Evolutionary conservation across 2,329 filamentous ascomycete genomes (phyloP).

Genomic region (Catunica adiposa): DNA sequence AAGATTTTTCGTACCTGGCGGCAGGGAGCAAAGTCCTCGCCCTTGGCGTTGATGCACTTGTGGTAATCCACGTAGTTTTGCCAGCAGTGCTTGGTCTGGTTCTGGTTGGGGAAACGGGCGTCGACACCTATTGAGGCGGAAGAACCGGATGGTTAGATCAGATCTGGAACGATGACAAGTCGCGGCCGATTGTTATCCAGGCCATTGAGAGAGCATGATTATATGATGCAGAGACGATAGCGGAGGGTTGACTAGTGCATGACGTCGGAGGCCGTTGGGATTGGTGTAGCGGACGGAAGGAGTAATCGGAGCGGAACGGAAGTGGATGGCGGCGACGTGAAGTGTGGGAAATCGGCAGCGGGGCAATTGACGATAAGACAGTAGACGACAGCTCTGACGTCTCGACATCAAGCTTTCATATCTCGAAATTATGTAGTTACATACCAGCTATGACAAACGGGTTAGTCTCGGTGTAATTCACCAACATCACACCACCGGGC

Average conservation of each 20-base stretch:
- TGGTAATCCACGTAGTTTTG: constrained; percentile 99
- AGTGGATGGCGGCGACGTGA: constrained; percentile 10
- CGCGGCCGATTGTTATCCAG: too few species aligned
- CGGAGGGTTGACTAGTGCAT: not conserved
- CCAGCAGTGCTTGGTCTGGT: constrained; percentile 99
- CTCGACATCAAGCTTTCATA: not conserved
- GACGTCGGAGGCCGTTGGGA: not conserved
- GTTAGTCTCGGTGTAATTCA: constrained; percentile 25
- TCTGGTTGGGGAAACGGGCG: constrained; percentile 95
- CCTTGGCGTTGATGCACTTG: constrained; percentile 98
- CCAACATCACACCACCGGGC: constrained; percentile 21
- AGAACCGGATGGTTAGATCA: constrained; percentile 1
- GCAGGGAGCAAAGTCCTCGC: constrained; percentile 95
- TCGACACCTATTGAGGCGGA: constrained; percentile 58
- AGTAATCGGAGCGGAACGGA: constrained; percentile 8
- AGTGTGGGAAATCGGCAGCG: not conserved
- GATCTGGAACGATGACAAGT: too few species aligned
- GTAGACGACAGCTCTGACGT: not conserved
- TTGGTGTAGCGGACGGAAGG: not conserved
- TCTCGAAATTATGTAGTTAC: constrained; percentile 16
- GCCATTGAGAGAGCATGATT: too few species aligned
- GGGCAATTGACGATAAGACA: not conserved
- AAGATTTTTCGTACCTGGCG: constrained; percentile 51
- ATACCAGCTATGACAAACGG: constrained; percentile 28
- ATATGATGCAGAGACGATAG: too few species aligned